Base-by-base conservation (phyloP, 345 rosid species). In the Garcia nutans region DNA sequence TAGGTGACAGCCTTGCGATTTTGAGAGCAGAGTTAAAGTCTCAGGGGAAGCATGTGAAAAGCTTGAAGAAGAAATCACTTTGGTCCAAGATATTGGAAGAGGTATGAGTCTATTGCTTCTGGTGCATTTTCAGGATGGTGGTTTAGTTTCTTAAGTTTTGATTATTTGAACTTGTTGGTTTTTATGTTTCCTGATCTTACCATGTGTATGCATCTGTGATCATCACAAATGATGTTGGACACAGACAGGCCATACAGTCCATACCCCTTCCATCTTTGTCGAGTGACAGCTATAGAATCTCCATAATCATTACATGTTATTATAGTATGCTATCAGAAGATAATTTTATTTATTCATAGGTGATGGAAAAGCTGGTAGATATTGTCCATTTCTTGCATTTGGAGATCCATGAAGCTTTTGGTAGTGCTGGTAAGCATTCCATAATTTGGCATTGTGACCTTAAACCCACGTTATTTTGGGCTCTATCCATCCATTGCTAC, bases 51-150 rank as follows among this genome's bases (percentile, higher is more conserved):
- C 93, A 92, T 83, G 99, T 93, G 79, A 86, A 86, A 82, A 91
- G 84, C 77, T 86, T 96, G 85, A 87, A 90, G 88, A 96, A 92
- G 85, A 96, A 92, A 83, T 96, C 99, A 47, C 97, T 96, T 52
- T 96, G 98, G 99, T 92, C 97, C 65, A 86, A 77, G 88, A 92
- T 93, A 79, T 89, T 96, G 88, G 99, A 96, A 81, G 98, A 93
- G 97, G 99, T 96, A 85, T 17, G 71, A 62, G 28, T 58, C 24
- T 41, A 42, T 44, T 63, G 77, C 68, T 76, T 69, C 26, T 60
- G 33, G 16, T 52, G 42, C 42, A n/a, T 50, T 20, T 67, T n/a
- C 31, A 22, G 70, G 44, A 26, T 41, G 37, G 54, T 2, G 44
- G 24, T 17, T 24, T 28, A 28, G 12, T 69, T 33, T 57, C 50